A percentile compares a stretch with the other conserved stretches of the same genome.
These are phyloP conservation scores for Linum trigynum DNA, from an alignment of 345 rosid species.

Conservation along the genomic window DNA sequence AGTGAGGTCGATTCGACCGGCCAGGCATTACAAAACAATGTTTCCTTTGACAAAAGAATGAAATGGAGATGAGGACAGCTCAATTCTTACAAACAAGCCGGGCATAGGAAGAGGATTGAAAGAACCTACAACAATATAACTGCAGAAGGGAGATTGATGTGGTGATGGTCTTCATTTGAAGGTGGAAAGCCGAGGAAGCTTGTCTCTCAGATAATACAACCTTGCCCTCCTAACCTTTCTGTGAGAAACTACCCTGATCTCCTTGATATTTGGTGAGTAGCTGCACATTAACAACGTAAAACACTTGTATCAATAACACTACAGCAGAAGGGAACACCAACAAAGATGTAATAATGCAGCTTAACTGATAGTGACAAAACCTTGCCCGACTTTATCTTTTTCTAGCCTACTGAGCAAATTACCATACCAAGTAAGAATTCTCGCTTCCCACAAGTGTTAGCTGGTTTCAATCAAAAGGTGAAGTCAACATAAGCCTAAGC, in stretches of 20 bases:
- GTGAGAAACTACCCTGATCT: constrained; percentile 53
- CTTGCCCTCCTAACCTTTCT: constrained; percentile 85
- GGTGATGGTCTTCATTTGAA: constrained; percentile 43
- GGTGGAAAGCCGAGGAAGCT: constrained; percentile 86
- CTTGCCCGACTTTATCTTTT: no score
- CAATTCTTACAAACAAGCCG: constrained; percentile 1
- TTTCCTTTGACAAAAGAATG: background rate
- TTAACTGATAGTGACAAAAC: no score
- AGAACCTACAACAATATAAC: constrained; percentile 6
- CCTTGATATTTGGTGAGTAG: constrained; percentile 73
- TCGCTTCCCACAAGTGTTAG: no score
- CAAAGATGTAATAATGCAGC: no score
- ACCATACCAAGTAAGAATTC: no score
- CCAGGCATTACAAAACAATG: constrained; percentile 8
- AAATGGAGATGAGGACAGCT: background rate
- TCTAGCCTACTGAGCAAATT: no score
- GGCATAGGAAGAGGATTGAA: background rate
- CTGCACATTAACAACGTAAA: constrained; percentile 23
- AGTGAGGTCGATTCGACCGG: constrained; percentile 1
- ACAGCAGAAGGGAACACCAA: background rate
- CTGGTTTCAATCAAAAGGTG: no score
- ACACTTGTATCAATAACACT: background rate
- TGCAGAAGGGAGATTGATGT: background rate
- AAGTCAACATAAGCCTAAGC: no score
- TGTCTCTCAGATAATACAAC: constrained; percentile 75